phyloP scores from a whole-genome alignment of 164 flowering plant species.

The Liriodendron chinense region DNA sequence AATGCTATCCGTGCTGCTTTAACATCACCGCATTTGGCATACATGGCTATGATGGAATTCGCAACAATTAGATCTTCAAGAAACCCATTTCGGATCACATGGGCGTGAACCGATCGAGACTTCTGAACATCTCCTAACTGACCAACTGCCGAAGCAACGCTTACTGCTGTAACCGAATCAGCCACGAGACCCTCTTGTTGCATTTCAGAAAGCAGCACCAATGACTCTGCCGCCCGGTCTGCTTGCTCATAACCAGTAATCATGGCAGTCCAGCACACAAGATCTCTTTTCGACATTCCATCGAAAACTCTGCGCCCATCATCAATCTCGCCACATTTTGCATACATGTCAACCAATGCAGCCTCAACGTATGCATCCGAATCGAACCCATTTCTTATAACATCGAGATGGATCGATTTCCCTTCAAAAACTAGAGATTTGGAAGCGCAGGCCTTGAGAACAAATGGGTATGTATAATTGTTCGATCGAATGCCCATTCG shows the following conservation, averaged over 20 bases:
- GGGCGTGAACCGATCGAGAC: conserved; percentile 35
- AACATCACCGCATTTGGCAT: conserved; percentile 33
- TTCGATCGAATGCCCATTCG: conserved; percentile 25
- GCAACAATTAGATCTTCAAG: conserved; percentile 29
- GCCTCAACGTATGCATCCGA: conserved; percentile 39
- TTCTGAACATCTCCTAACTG: conserved; percentile 33
- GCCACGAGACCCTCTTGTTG: conserved; percentile 30
- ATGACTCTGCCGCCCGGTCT: conserved; percentile 23
- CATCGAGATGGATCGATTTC: conserved; percentile 30
- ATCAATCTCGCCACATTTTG: conserved; percentile 26
- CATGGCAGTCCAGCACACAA: conserved; percentile 48
- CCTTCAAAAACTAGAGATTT: conserved; percentile 21
- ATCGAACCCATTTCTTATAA: conserved; percentile 30
- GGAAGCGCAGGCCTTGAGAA: conserved; percentile 39
- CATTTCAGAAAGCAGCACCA: conserved; percentile 31
- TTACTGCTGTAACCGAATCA: conserved; percentile 35
- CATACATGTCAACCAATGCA: conserved; percentile 37
- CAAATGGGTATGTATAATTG: conserved; percentile 43
- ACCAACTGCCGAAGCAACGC: conserved; percentile 40
- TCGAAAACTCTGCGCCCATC: conserved; percentile 37
- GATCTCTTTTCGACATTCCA: conserved; percentile 35
- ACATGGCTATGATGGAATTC: conserved; percentile 39
- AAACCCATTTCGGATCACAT: conserved; percentile 26
- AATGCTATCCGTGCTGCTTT: conserved; percentile 30
- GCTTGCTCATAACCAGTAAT: conserved; percentile 44